Evolutionary conservation across 768 basidiomycete genomes (phyloP), one percentile per base, ranked within the genome.

Genomic region (Collybia sordida): DNA sequence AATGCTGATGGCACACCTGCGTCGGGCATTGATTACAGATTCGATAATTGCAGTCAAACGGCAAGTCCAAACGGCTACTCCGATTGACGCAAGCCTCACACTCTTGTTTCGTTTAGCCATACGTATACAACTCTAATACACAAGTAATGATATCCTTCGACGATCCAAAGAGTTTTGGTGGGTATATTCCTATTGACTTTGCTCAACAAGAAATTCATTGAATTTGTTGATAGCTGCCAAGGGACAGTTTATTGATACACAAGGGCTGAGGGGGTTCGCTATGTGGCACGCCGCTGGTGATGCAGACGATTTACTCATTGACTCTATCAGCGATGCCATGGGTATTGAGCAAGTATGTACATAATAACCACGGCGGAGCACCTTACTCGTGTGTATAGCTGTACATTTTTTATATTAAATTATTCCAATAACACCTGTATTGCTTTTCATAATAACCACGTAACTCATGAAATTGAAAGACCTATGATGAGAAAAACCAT

Each of bases 251-350:
- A 86, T 89, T 64, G 72, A 76, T 49, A 56, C 69, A 12, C 64
- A 67, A 1, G 73, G 73, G 2, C 68, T 90, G 3, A 71, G 66
- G 42, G 88, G 88, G 1, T 88, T 86, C 61, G 66, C 82, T 1
- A 78, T 87, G 65, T 89, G 85, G 85, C 75, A 87, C 55, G 72
- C 79, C 36, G 77, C 74, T 3, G 85, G 84, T 6, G 87, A 88
- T 62, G 74, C 62, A n/a, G 40, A 78, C 2, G 70, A 85, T 58
- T 77, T 82, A 25, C 74, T 88, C 19, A 59, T 88, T 1, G 70
- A 78, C 50, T 63, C 85, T 4, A 85, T 88, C 45, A 69, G 68
- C 42, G 54, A 65, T 35, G 69, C 72, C 0, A 69, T 77, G 61
- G 64, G 65, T 23, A 63, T 69, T 15, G 54, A 56, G 31, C 31